phyloP scores from a whole-genome alignment of 1,139 yeast genomes.

The Blastobotrys petasosporus region DNA sequence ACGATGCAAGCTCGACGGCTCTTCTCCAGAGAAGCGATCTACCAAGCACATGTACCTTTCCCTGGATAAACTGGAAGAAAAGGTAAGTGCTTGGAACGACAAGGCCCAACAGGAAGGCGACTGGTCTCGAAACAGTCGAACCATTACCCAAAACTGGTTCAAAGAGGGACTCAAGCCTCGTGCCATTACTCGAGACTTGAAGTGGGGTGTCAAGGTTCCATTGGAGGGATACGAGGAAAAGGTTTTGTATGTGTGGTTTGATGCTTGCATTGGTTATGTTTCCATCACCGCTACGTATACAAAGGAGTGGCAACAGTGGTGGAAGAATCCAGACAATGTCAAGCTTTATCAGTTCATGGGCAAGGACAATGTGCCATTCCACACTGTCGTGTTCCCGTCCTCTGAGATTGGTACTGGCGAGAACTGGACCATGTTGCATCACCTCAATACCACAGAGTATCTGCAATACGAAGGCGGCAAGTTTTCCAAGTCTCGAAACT shows the following conservation, averaged over 20 bases:
- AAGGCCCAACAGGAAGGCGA: conserved; percentile 62
- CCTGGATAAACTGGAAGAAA: conserved; percentile 75
- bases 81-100: conserved; percentile 65
- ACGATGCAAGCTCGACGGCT: conserved; percentile 85
- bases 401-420: conserved; percentile 84
- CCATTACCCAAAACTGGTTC: conserved; percentile 88
- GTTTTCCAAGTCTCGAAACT: conserved; percentile 91
- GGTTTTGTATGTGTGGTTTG: conserved; percentile 97
- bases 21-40: conserved; percentile 70
- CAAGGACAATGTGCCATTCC: conserved; percentile 98
- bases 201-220: conserved; percentile 99
- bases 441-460: conserved; percentile 90
- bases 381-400: conserved; percentile 95
- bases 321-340: conserved; percentile 86
- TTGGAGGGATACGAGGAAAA: conserved; percentile 69
- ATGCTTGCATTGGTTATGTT: conserved; percentile 94
- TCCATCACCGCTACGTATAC: conserved; percentile 94
- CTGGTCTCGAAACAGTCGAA: conserved; percentile 89
- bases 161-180: conserved; percentile 90
- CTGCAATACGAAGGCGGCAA: conserved; percentile 97
- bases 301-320: conserved; percentile 77
- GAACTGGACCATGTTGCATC: conserved; percentile 86
- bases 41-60: conserved; percentile 83
- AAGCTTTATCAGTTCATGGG: conserved; percentile 96
- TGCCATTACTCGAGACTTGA: conserved; percentile 93